Base-by-base conservation (phyloP, 352 stramenopile genomes). In the Globisporangium rhizosaccharum region DNA sequence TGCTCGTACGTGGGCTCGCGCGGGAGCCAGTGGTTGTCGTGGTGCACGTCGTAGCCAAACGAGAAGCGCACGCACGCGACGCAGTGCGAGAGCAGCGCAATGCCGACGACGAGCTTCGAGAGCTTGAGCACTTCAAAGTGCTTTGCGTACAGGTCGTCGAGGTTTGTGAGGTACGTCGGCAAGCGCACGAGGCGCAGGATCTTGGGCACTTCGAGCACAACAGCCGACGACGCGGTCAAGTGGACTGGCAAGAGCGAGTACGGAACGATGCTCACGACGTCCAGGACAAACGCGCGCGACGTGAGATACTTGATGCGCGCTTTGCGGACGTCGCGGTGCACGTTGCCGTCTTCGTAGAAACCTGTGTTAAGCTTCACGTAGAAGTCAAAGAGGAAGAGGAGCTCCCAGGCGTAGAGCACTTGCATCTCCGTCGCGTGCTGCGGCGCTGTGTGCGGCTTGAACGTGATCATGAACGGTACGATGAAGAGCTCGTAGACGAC, bases 111-210 rank as follows among this genome's bases (percentile, higher is more conserved):
- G 42, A 89, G 66, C 42, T 82, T 82, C 23, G 66, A 46, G 7
- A 82, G 49, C 48, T 82, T 85, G 20, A 85, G 33, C 8, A 70
- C 4, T 14, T 78, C 72, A 37, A 91, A 91, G 18, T 85, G 68
- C 47, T 74, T 82, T 8, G 82, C 76, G 53, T 89, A 87, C 10
- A 89, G 56, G 3, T 78, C 70, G 44, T 91, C 82, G 36, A 91
- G 59, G 51, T 67, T 76, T 1, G 66, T 63, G 6, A 89, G 58
- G 50, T 81, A 84, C 14, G 71, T 73, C 2, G 69, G 66, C 7
- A 89, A 51, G 3, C 71, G 67, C n/a, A 60, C 51, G 18, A 70
- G 71, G 0, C 82, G 70, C 17, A 86, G 36, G 20, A 87, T 55
- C 45, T 76, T 91, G 68, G 57, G 77, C 4, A 77, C 48, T 12